These are phyloP conservation scores for Lasiosphaeria miniovina DNA, from an alignment of 495 filamentous ascomycete genomes.

Conservation along the genomic window DNA sequence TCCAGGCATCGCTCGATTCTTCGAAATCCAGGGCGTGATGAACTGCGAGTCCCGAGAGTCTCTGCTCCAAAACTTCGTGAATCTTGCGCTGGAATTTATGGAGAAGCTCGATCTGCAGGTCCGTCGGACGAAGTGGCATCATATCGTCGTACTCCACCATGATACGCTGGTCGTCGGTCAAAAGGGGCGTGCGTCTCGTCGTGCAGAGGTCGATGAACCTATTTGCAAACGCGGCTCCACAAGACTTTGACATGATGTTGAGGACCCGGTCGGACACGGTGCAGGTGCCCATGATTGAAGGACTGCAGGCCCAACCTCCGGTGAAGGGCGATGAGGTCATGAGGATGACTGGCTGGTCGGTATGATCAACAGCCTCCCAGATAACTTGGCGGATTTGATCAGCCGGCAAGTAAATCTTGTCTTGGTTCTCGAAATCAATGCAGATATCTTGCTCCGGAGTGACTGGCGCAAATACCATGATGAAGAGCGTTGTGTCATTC, in stretches of 20 bases:
- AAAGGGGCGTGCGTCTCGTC: slow-evolving; percentile 19
- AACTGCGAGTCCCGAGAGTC: slow-evolving; percentile 9
- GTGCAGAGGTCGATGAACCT: slow-evolving; percentile 21
- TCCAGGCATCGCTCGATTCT: slow-evolving; percentile 13
- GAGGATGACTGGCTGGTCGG: slow-evolving; percentile 13
- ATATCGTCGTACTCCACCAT: slow-evolving; percentile 22
- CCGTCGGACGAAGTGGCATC: slow-evolving; percentile 21
- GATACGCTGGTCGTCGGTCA: slow-evolving; percentile 22
- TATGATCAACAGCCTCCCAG: slow-evolving; percentile 20
- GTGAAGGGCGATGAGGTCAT: slow-evolving; percentile 27
- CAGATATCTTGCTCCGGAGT: slow-evolving; percentile 38
- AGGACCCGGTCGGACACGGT: slow-evolving; percentile 2
- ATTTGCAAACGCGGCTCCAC: slow-evolving; percentile 25
- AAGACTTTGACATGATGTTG: slow-evolving; percentile 18
- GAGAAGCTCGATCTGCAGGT: slow-evolving; percentile 14
- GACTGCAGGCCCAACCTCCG: slow-evolving; percentile 27
- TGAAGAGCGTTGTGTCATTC: slow-evolving; percentile 19
- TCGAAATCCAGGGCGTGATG: slow-evolving; percentile 15
- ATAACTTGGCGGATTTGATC: slow-evolving; percentile 17
- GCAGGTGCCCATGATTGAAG: slow-evolving; percentile 12
- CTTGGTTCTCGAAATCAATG: slow-evolving; percentile 15
- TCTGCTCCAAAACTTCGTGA: slow-evolving; percentile 21
- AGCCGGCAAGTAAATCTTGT: slow-evolving; percentile 12
- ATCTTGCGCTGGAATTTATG: slow-evolving; percentile 23
- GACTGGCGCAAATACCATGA: slow-evolving; percentile 34